Conservation (phyloP, 2,329 filamentous ascomycete genomes). For the Thielaviopsis euricoi region DNA sequence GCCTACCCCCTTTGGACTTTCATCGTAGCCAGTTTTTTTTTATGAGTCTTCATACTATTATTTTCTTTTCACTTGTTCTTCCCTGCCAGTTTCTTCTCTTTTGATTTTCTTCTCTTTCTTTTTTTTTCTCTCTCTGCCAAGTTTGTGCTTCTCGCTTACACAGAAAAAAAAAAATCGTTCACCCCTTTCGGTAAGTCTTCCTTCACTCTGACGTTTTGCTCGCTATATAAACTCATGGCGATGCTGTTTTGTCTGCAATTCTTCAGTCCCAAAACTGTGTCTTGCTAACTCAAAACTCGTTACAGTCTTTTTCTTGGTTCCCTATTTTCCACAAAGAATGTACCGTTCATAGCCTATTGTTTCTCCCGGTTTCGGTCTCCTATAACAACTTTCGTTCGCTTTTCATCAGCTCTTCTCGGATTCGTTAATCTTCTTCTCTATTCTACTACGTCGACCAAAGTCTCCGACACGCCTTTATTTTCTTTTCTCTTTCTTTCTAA, state of each 20-base stretch:
- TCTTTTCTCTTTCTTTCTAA: too few relatives aligned
- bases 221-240: not conserved
- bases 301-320: not conserved
- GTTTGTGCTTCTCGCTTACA: not conserved
- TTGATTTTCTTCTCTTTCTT: not conserved
- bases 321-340: not conserved
- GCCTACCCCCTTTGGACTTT: not conserved
- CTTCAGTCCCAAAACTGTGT: not conserved
- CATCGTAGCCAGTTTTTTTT: not conserved
- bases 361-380: not conserved
- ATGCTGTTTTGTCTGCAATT: not conserved
- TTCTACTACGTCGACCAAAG: not conserved
- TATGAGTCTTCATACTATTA: not conserved
- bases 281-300: not conserved
- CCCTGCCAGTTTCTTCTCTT: not conserved
- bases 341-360: not conserved
- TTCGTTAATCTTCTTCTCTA: conserved; percentile 10
- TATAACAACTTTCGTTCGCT: too few relatives aligned
- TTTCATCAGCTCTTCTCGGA: conserved; percentile 9
- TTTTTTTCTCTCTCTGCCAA: not conserved
- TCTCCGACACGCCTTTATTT: not conserved
- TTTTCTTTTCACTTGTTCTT: not conserved
- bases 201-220: not conserved
- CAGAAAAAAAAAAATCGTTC: not conserved
- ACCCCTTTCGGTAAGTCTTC: not conserved